phyloP scores from a whole-genome alignment of 129 eudicot genomes.

The Escallonia rubra region DNA sequence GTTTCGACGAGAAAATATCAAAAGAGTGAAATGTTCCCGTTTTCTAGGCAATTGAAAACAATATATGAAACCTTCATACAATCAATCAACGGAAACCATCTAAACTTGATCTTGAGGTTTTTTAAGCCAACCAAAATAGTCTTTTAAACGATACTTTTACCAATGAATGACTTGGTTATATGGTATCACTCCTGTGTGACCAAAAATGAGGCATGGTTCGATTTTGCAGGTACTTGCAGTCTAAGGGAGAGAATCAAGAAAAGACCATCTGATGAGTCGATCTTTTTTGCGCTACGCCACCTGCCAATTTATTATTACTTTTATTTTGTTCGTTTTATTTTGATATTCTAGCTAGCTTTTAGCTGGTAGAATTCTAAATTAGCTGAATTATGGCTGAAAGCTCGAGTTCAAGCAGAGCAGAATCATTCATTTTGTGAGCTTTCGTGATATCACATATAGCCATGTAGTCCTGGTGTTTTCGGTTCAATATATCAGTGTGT shows the following conservation, averaged over 20 bases:
- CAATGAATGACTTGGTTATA: too few species aligned
- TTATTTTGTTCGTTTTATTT: slow-evolving; percentile 9
- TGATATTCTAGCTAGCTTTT: slow-evolving; percentile 12
- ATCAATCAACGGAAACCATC: too few species aligned
- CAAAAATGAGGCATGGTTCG: slow-evolving; percentile 6
- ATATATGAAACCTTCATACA: too few species aligned
- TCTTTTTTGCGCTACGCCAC: slow-evolving; percentile 30
- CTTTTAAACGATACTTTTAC: too few species aligned
- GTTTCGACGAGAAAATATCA: too few species aligned
- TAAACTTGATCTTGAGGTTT: too few species aligned
- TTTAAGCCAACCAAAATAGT: too few species aligned
- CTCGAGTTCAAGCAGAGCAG: slow-evolving; percentile 32
- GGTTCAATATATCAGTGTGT: slow-evolving; percentile 31
- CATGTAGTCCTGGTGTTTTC: slow-evolving; percentile 36
- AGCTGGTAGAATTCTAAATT: slow-evolving; percentile 16
- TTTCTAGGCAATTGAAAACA: too few species aligned
- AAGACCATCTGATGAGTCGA: slow-evolving; percentile 22
- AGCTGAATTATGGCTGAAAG: slow-evolving; percentile 44
- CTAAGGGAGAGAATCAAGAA: slow-evolving; percentile 46
- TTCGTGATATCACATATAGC: slow-evolving; percentile 19
- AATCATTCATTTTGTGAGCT: slow-evolving; percentile 45
- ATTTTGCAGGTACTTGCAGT: slow-evolving; percentile 37
- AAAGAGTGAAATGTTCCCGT: too few species aligned
- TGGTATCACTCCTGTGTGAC: too few species aligned
- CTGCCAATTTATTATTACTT: neutral